Base-by-base conservation (phyloP, 306 rosid genomes). In the Albizia julibrissin region DNA sequence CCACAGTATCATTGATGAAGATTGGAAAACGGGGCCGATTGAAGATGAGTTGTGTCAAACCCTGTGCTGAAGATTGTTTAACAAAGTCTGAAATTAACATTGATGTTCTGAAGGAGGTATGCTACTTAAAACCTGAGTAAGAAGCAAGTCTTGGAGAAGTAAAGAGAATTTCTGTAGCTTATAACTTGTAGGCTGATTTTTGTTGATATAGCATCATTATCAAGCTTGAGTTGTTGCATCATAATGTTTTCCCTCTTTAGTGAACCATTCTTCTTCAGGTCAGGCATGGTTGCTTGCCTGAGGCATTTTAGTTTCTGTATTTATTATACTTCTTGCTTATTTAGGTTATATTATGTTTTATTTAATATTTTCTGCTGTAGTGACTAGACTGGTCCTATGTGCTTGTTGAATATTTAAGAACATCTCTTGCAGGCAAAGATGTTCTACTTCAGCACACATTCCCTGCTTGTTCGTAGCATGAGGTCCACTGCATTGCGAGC, bases 81-180 rank as follows among this genome's bases (percentile, higher is more conserved):
- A 87, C 90, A 2, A 92, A 87, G 91, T 74, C 95, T 5, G 97
- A 95, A 82, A 86, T 93, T 81, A 93, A 92, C 69, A 80, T 93
- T 78, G 97, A 92, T 81, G 99, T 93, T 79, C 85, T 95, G 77
- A 93, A 92, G 87, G 99, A 95, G 99, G 99, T 93, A 92, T 72
- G 75, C 26, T 59, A 26, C 85, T 84, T 87, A 59, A 58, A 79
- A 62, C 72, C 71, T 34, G 21, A 61, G 29, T 27, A 49, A 54
- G 69, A 87, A 71, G 74, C 33, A 22, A 11, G 52, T 64, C n/a
- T 64, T 15, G 70, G 83, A 62, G 19, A 79, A 69, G 22, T 33
- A 29, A 74, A 80, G 33, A 59, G 61, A 10, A 52, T 75, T 44
- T 49, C 19, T 73, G 69, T 31, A 42, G 52, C 40, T 72, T 9